Percentiles rank a stretch among this genome's conserved stretches.
These are phyloP conservation scores for Cladosporium cucumerinum DNA, from an alignment of 2,329 filamentous ascomycete genomes.

Conservation along the genomic window DNA sequence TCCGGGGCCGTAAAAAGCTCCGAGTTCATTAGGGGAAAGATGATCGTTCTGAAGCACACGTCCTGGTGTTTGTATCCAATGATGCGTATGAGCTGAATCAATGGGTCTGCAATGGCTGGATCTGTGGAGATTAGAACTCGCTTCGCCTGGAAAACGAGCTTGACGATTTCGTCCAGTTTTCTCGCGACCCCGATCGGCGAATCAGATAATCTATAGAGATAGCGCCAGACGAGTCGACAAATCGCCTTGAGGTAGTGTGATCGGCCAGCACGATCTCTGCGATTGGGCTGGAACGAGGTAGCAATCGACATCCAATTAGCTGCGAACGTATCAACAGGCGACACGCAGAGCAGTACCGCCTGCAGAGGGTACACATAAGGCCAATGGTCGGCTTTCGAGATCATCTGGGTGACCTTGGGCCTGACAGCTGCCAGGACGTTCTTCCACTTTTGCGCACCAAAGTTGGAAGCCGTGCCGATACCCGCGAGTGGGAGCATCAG, in stretches of 20 bases:
- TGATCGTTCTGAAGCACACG: slow-evolving; percentile 84
- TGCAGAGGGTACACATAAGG: slow-evolving; percentile 81
- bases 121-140: slow-evolving; percentile 81
- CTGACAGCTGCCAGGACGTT: slow-evolving; percentile 77
- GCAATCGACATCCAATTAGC: slow-evolving; percentile 84
- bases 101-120: slow-evolving; percentile 75
- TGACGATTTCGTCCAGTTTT: slow-evolving; percentile 87
- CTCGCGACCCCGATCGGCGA: slow-evolving; percentile 63
- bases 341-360: slow-evolving; percentile 81
- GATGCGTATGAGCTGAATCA: slow-evolving; percentile 91
- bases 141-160: slow-evolving; percentile 78
- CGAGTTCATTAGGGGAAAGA: slow-evolving; percentile 93
- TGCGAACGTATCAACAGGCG: slow-evolving; percentile 76
- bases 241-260: slow-evolving; percentile 83
- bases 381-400: slow-evolving; percentile 92
- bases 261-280: slow-evolving; percentile 78
- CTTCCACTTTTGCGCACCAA: slow-evolving; percentile 80
- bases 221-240: slow-evolving; percentile 89
- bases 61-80: slow-evolving; percentile 93
- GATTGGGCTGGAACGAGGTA: slow-evolving; percentile 69
- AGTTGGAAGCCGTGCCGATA: slow-evolving; percentile 65
- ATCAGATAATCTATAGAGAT: slow-evolving; percentile 77
- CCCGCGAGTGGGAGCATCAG: slow-evolving; percentile 84
- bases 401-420: slow-evolving; percentile 75
- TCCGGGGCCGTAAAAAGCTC: slow-evolving; percentile 65